Evolutionary conservation across 768 basidiomycete genomes (phyloP), one percentile per base, ranked within the genome.

Genomic region (Boletus sp.): DNA sequence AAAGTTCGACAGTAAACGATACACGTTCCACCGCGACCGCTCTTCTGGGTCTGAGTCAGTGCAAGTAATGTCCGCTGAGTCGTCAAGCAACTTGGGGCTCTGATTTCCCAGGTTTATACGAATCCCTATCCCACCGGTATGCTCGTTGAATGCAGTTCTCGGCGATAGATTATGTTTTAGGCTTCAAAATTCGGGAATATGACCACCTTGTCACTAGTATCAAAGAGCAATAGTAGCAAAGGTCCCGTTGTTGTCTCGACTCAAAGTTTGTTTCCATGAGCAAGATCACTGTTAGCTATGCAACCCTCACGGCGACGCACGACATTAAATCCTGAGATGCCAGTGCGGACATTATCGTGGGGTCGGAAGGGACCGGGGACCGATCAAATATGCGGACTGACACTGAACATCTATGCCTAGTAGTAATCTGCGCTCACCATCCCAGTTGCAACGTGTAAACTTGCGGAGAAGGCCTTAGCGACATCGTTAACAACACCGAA

Each of bases 1-100:
- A 12, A n/a, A n/a, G n/a, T 49, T 14, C 5, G 11, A 35, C 5
- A 49, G 6, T 24, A 49, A 28, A 49, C 2, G 24, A 36, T n/a
- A 35, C 12, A 28, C 7, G 8, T 35, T 15, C 33, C 18, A 36
- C 35, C 35, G 33, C 32, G 20, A 17, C 17, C 28, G 15, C 15
- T 57, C 55, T 14, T 20, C 7, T 8, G 46, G n/a, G 14, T 20
- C 7, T 8, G 46, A 12, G 14, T 45, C 14, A n/a, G 48, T 36
- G 20, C 47, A 6, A 29, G 8, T 40, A 37, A 50, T 56, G 44
- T 56, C 56, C 39, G 56, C 45, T 58, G 42, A 5, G 35, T 45
- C 4, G 32, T 46, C 55, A 47, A 39, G 48, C 32, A 45, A 30
- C n/a, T 33, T 20, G 33, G 17, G 6, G 17, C 7, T 6, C 15